These are phyloP conservation scores for Leishmania tropica DNA, from an alignment of 208 protist species.

Conservation along the genomic window DNA sequence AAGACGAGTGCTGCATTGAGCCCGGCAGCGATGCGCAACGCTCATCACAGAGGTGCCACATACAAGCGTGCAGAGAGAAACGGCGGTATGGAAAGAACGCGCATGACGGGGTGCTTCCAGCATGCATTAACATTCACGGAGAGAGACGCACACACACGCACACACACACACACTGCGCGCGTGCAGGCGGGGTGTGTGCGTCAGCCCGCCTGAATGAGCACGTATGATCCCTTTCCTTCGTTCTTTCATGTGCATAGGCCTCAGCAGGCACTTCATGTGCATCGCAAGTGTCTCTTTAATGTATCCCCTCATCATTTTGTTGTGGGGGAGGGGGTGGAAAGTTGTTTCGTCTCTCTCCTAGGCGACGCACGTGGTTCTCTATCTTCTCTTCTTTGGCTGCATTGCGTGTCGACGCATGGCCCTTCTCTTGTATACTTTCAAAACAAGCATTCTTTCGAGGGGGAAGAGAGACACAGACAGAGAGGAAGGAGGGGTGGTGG, in stretches of 20 bases:
- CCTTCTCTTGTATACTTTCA: too few relatives aligned
- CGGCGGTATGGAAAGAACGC: neutral
- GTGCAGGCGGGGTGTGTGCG: neutral
- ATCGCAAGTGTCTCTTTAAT: neutral
- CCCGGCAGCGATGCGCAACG: neutral
- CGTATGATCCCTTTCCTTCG: neutral
- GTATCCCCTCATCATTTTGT: neutral
- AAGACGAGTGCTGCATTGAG: neutral
- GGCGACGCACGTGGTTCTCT: neutral
- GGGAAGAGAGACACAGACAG: neutral
- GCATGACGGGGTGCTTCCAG: neutral
- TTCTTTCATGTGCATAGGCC: neutral
- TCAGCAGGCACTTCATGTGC: too few relatives aligned
- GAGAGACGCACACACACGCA: neutral
- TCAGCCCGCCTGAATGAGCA: neutral
- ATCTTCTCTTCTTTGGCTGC: neutral
- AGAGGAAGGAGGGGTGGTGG: neutral
- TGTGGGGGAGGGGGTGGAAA: too few relatives aligned
- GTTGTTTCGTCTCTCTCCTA: neutral
- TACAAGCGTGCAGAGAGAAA: neutral
- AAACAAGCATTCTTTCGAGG: neutral
- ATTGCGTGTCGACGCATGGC: too few relatives aligned
- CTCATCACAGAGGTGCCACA: neutral
- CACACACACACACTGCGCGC: neutral
- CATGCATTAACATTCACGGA: neutral